Base-by-base conservation (phyloP, 495 filamentous ascomycete genomes). In the Aspergillus mulundensis region DNA sequence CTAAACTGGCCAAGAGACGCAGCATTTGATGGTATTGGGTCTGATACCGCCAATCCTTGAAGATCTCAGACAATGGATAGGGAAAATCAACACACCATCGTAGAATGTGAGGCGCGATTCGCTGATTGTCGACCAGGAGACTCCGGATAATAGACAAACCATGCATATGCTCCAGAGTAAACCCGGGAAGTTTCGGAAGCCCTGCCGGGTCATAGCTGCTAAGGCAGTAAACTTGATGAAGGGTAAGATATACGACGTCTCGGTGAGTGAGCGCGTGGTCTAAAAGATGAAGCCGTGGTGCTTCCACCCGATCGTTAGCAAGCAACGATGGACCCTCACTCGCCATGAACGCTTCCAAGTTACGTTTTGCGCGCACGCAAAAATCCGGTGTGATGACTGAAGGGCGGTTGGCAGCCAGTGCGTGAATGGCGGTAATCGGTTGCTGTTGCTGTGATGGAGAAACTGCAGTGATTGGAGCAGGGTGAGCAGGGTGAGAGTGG, bases 181-280 rank as follows among this genome's bases (percentile, higher is more conserved):
- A 58, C 2, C 52, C 45, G 25, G 56, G 61, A 8, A 69, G 23
- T 3, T 41, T 30, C n/a, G 47, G 41, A 19, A 70, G 57, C 34
- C 65, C 56, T 14, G 52, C 46, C 15, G 60, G 55, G 5, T 58
- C 25, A 2, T 39, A 55, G 28, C 68, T 70, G 72, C 76, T 80
- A 14, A 80, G 61, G 63, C 83, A 87, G 63, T 82, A 89, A 1
- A 88, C 53, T 57, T 90, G 87, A 68, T 92, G 88, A 5, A 90
- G 63, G 11, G 74, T 74, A 47, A 91, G 43, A 61, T 87, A 92
- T 61, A 87, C 80, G 23, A 71, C 51, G 58, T 92, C 88, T 10
- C 76, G 66, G 0, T 67, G 43, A 2, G 47, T 8, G 59, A 81
- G 87, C 0, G 87, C 87, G n/a, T 84, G 70, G 4, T 45, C 54